Conservation (phyloP, 768 basidiomycete species). For the Lyophyllum shimeji region DNA sequence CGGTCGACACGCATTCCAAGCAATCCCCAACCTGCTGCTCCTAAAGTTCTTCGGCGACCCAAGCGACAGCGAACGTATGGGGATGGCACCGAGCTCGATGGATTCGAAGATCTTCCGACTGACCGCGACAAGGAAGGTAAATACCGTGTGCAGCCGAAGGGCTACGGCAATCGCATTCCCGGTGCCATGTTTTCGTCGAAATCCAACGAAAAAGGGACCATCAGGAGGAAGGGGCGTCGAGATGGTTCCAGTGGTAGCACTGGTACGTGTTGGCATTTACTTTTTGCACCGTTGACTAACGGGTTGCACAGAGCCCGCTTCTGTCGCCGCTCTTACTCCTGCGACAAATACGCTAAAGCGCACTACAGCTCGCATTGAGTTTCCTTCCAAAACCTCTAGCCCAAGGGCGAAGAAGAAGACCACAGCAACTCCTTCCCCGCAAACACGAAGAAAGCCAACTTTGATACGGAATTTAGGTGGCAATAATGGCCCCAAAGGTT, state of each 20-base stretch:
- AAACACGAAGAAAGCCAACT: slow-evolving; percentile 74
- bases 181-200: slow-evolving; percentile 48
- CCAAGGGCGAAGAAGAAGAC: slow-evolving; percentile 50
- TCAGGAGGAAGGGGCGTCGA: slow-evolving; percentile 56
- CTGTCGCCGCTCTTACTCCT: slow-evolving; percentile 31
- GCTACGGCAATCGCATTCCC: slow-evolving; percentile 61
- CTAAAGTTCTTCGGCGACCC: slow-evolving; percentile 72
- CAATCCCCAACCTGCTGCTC: slow-evolving; percentile 43
- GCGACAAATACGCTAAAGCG: slow-evolving; percentile 57
- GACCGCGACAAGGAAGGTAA: slow-evolving; percentile 79
- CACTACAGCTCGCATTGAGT: slow-evolving; percentile 54
- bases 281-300: not conserved
- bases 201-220: slow-evolving; percentile 51
- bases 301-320: slow-evolving; percentile 17
- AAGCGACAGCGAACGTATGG: slow-evolving; percentile 78
- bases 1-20: slow-evolving; percentile 35
- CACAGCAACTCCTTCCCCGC: slow-evolving; percentile 40
- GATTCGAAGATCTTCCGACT: slow-evolving; percentile 83
- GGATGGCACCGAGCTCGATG: slow-evolving; percentile 89
- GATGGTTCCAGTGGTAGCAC: slow-evolving; percentile 39
- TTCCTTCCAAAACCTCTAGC: slow-evolving; percentile 36
- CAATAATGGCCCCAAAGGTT: slow-evolving; percentile 70
- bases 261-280: slow-evolving; percentile 35
- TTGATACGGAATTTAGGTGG: slow-evolving; percentile 84
- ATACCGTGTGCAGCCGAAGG: slow-evolving; percentile 75